Evolutionary conservation across 805 yeast species (phyloP), one percentile per base, ranked within the genome.

Genomic region (Suhomyces sp.): DNA sequence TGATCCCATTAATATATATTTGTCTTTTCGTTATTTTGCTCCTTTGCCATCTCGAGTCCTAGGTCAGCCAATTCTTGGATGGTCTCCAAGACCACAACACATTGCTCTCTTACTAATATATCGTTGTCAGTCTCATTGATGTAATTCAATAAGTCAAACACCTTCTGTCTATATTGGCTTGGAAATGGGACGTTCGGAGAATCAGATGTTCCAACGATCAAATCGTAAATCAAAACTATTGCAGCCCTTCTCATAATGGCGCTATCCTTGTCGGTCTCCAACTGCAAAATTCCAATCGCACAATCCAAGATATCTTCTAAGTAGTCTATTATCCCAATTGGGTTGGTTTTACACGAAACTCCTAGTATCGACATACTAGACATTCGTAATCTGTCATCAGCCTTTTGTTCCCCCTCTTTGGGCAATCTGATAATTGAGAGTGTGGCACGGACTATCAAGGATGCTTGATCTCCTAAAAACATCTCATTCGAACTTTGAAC

Each of bases 281-380:
- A 75, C 48, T 54, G 79, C 33, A 93, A 54, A 0, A 91, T 72
- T 5, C 96, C 95, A 20, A 84, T 55, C 0, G 86, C 78, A 51
- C 95, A 80, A 51, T 88, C 96, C 28, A 86, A 58, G 6, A 82
- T 71, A 33, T 81, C 83, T 1, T 56, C 53, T 8, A 88, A 58
- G 38, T 68, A 62, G 1, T 56, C 50, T 0, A 64, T 25, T 1
- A 87, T 48, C 0, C 83, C 84, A 5, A 60, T 35, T 1, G 88
- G 81, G 40, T 79, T 77, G 1, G 63, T 63, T 43, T 76, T 75
- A 48, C 88, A 75, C 23, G 83, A 65, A 5, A 74, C 63, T 19
- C 97, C 96, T n/a, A 91, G 55, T 10, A 93, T 57, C 0, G 96
- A 85, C 78, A 90, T 74, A 0, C 96, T 76, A 2, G 97, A 90